These are phyloP conservation scores for Aspergillus persii DNA, from an alignment of 2,329 filamentous ascomycete genomes.

Conservation along the genomic window DNA sequence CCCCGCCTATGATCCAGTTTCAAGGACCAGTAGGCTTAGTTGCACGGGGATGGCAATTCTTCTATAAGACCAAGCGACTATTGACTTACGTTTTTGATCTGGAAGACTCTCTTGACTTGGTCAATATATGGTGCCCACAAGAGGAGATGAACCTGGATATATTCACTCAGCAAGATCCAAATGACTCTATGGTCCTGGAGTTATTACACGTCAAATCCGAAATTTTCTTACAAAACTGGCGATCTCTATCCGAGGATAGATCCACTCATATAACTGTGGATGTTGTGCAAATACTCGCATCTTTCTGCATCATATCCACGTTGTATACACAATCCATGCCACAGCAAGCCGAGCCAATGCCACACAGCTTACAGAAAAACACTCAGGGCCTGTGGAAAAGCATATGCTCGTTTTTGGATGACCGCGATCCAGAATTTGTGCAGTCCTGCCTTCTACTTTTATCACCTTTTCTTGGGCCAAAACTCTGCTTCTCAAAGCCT, in stretches of 20 bases:
- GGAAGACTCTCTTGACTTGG: conserved; percentile 17
- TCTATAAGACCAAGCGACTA: conserved; percentile 40
- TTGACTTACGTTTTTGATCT: conserved; percentile 51
- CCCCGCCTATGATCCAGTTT: conserved; percentile 19
- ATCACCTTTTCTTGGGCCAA: conserved; percentile 31
- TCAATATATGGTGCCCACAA: conserved; percentile 26
- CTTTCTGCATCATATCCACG: conserved; percentile 46
- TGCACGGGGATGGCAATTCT: conserved; percentile 41
- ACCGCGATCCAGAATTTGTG: conserved; percentile 27
- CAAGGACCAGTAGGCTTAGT: conserved; percentile 30
- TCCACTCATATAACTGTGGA: conserved; percentile 49
- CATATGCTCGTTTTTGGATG: conserved; percentile 33
- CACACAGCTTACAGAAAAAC: conserved; percentile 27
- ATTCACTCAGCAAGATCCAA: conserved; percentile 30
- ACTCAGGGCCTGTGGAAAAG: conserved; percentile 32
- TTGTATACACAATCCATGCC: conserved; percentile 38
- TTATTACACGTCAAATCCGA: conserved; percentile 48
- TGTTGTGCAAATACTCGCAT: conserved; percentile 50
- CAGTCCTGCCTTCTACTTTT: conserved; percentile 34
- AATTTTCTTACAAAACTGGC: conserved; percentile 45
- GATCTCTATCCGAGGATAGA: conserved; percentile 40
- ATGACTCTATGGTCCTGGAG: conserved; percentile 44
- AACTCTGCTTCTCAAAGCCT: conserved; percentile 16
- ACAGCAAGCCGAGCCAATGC: conserved; percentile 30
- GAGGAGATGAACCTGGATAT: conserved; percentile 20